These are phyloP conservation scores for Penicillium sp. DNA, from an alignment of 2,329 filamentous ascomycete species.

Conservation along the genomic window DNA sequence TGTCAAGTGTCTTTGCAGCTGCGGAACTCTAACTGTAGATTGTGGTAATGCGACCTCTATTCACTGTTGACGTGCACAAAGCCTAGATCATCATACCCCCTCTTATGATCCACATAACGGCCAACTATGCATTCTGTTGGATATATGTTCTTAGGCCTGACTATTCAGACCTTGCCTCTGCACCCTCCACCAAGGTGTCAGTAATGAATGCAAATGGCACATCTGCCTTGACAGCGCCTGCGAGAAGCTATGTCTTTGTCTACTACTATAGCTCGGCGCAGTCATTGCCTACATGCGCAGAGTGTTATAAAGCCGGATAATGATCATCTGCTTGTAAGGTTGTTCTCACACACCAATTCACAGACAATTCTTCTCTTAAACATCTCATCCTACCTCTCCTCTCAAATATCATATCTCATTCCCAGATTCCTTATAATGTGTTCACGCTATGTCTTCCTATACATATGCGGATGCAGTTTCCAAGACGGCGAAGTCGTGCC, in stretches of 20 bases:
- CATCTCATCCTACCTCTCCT: not conserved
- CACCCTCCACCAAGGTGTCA: not conserved
- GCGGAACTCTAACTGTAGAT: not conserved
- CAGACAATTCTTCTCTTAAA: not conserved
- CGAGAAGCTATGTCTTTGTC: constrained; percentile 9
- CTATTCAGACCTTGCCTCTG: not conserved
- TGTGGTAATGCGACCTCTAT: not conserved
- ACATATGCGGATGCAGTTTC: constrained; percentile 36
- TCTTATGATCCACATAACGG: not conserved
- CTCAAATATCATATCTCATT: not conserved
- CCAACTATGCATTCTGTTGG: constrained; percentile 5
- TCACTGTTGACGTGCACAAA: not conserved
- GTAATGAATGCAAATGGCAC: constrained; percentile 15
- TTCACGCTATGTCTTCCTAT: constrained; percentile 36
- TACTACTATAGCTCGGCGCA: constrained; percentile 12
- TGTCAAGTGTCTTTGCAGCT: not conserved
- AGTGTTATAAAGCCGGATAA: constrained; percentile 18
- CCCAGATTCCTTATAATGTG: constrained; percentile 28
- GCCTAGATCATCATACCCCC: not conserved
- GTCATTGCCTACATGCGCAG: constrained; percentile 20
- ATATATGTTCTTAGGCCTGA: not conserved
- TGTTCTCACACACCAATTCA: constrained; percentile 7
- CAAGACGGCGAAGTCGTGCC: constrained; percentile 33
- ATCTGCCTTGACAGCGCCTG: constrained; percentile 9
- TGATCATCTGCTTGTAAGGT: constrained; percentile 5